These are phyloP conservation scores for Apiospora phragmitis DNA, from an alignment of 2,329 filamentous ascomycete genomes.

Conservation along the genomic window DNA sequence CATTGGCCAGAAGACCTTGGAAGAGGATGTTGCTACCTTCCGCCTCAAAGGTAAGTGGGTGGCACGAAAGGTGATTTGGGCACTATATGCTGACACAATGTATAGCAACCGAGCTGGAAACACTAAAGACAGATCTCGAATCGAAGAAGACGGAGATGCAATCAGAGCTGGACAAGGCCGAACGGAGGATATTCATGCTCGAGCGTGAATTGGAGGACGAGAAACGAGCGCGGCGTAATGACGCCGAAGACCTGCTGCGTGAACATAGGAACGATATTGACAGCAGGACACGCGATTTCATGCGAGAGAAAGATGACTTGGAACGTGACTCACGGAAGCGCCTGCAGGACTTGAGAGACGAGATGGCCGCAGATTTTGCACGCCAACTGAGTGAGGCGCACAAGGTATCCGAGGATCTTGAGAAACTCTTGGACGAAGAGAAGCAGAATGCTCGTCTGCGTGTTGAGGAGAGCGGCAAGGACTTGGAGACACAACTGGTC, in stretches of 20 bases:
- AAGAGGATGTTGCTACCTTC: conserved; percentile 72
- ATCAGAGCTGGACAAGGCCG: conserved; percentile 65
- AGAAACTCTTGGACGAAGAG: conserved; percentile 16
- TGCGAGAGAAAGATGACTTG: conserved; percentile 50
- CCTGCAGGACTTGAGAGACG: conserved; percentile 10
- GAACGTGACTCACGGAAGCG: conserved; percentile 41
- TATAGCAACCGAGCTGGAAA: conserved; percentile 50
- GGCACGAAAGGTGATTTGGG: neutral
- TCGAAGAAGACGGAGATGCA: conserved; percentile 54
- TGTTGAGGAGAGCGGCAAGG: conserved; percentile 45
- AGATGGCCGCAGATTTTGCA: conserved; percentile 17
- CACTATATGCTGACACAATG: conserved; percentile 18
- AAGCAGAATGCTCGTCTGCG: conserved; percentile 11
- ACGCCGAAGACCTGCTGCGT: conserved; percentile 25
- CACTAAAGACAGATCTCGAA: conserved; percentile 46
- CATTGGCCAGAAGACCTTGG: conserved; percentile 66
- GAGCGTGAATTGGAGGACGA: conserved; percentile 43
- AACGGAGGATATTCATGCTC: conserved; percentile 51
- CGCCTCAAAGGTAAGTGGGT: conserved; percentile 69
- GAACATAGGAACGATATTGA: conserved; percentile 54
- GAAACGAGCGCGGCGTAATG: conserved; percentile 36
- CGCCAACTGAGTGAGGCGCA: conserved; percentile 16
- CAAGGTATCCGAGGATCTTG: conserved; percentile 15
- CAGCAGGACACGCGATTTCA: conserved; percentile 48
- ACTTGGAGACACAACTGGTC: conserved; percentile 62